Conservation (phyloP, 169 alveolate genomes). For the Plasmodium knowlesi region DNA sequence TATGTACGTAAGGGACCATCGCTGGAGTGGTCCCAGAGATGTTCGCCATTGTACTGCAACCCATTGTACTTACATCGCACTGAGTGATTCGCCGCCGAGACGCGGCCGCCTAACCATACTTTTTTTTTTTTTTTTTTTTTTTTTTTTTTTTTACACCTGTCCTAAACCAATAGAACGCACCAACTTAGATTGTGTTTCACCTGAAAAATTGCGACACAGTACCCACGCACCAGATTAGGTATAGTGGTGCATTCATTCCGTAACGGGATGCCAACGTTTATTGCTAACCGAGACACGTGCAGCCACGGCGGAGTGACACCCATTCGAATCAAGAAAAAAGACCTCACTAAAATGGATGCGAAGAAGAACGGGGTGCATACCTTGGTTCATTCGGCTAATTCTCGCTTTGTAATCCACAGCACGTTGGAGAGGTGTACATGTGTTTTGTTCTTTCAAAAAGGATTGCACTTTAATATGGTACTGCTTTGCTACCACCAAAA, state of each 20-base stretch:
- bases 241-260: neutral
- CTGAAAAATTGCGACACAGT: neutral
- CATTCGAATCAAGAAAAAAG: neutral
- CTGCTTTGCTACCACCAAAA: neutral
- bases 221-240: neutral
- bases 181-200: neutral
- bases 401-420: neutral
- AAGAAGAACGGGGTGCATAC: neutral
- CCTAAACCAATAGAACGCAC: neutral
- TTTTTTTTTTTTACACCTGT: neutral
- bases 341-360: neutral
- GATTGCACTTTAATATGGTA: neutral
- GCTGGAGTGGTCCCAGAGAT: neutral
- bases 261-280: neutral
- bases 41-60: neutral
- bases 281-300: neutral
- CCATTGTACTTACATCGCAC: neutral
- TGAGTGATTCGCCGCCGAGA: neutral
- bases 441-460: neutral
- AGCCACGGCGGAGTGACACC: neutral
- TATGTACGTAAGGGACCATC: neutral
- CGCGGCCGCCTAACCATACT: neutral
- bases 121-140: no score
- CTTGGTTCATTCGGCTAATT: neutral
- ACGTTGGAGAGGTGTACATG: neutral